Conservation (phyloP, 495 filamentous ascomycete genomes). For the Tuber melanosporum region DNA sequence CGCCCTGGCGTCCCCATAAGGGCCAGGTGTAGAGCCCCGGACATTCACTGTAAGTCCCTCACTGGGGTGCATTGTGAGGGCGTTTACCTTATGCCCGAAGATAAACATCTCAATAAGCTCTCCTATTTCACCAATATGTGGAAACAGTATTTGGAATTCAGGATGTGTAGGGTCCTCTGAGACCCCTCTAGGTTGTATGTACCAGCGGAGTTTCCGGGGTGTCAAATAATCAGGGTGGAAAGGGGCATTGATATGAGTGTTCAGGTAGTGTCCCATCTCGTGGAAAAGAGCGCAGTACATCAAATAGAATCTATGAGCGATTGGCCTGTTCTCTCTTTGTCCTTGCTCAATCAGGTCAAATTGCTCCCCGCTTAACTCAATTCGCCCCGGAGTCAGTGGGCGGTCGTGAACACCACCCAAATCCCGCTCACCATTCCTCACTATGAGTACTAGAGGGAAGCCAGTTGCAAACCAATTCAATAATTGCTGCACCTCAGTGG, state of each 20-base stretch:
- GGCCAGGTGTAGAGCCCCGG: neutral
- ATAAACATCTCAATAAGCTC: slow-evolving; percentile 30
- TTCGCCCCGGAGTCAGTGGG: neutral
- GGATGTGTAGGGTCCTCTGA: slow-evolving; percentile 16
- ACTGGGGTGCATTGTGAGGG: neutral
- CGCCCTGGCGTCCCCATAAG: neutral
- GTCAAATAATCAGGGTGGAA: slow-evolving; percentile 11
- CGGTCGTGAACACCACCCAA: slow-evolving; percentile 18
- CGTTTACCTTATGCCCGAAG: slow-evolving; percentile 20
- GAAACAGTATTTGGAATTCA: slow-evolving; percentile 9
- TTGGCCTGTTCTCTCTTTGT: slow-evolving; percentile 16
- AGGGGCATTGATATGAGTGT: slow-evolving; percentile 20
- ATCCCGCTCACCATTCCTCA: neutral
- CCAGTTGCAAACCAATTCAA: slow-evolving; percentile 26
- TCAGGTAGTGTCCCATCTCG: slow-evolving; percentile 33
- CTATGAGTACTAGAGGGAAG: slow-evolving; percentile 17
- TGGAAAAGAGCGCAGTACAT: slow-evolving; percentile 17
- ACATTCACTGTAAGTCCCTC: neutral
- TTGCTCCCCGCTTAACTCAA: slow-evolving; percentile 18
- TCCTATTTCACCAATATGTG: slow-evolving; percentile 25
- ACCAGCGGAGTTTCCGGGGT: slow-evolving; percentile 28
- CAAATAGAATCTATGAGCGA: slow-evolving; percentile 27
- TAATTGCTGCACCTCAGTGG: slow-evolving; percentile 18
- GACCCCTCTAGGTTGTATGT: slow-evolving; percentile 4
- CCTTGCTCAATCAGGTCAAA: slow-evolving; percentile 26